Evolutionary conservation across 1,284 basidiomycete genomes (phyloP).

Genomic region (Coniophora puteana): DNA sequence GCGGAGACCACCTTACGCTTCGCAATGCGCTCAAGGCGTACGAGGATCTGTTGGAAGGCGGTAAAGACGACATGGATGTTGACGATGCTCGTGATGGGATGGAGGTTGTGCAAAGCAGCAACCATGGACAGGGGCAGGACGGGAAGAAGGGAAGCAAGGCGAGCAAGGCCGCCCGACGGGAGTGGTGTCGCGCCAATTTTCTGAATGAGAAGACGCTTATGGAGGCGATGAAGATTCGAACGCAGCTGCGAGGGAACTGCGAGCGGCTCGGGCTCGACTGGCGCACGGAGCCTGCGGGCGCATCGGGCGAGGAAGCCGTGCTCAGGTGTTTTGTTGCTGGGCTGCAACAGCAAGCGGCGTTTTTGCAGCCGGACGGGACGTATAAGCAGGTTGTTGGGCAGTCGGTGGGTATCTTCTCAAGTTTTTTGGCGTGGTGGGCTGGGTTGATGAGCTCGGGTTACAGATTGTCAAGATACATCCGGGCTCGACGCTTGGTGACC

Average conservation of each 20-base stretch:
- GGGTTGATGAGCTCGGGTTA: constrained; percentile 5
- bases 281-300: constrained; percentile 30
- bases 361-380: constrained; percentile 77
- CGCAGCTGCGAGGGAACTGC: constrained; percentile 76
- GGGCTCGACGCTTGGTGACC: constrained; percentile 73
- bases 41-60: constrained; percentile 59
- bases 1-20: constrained; percentile 89
- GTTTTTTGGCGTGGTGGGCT: constrained; percentile 4
- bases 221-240: constrained; percentile 81
- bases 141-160: constrained; percentile 37
- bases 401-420: constrained; percentile 48
- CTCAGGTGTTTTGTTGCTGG: constrained; percentile 70
- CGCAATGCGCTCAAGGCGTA: constrained; percentile 86
- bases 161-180: constrained; percentile 46
- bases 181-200: constrained; percentile 84
- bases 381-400: constrained; percentile 84
- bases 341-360: constrained; percentile 77
- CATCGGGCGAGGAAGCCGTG: constrained; percentile 56
- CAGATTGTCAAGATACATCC: constrained; percentile 89
- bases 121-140: too few relatives aligned
- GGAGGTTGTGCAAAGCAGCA: too few relatives aligned
- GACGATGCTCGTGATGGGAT: constrained; percentile 56
- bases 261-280: constrained; percentile 59
- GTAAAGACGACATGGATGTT: too few relatives aligned
- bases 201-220: constrained; percentile 83